These are phyloP conservation scores for Lepraria neglecta DNA, from an alignment of 495 filamentous ascomycete species.

Conservation along the genomic window DNA sequence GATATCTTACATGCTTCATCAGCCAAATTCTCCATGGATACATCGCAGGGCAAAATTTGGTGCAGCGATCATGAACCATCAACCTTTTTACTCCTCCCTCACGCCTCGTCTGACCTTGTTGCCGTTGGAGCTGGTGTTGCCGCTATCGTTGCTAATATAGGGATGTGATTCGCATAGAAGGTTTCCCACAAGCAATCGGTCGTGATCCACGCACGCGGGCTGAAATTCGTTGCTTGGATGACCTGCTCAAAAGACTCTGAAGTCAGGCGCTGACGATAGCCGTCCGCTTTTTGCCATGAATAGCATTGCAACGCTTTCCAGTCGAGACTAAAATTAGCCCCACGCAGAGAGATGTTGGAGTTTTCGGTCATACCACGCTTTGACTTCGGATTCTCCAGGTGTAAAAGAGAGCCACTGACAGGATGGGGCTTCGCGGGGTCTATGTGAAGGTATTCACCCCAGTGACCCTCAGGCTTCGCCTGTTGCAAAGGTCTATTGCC, in stretches of 20 bases:
- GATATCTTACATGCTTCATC: too few relatives aligned
- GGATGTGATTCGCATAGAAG: background rate
- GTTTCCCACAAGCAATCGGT: background rate
- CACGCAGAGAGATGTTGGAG: background rate
- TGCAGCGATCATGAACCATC: too few relatives aligned
- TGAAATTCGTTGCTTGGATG: background rate
- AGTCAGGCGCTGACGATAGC: conserved; percentile 1
- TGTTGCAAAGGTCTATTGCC: background rate
- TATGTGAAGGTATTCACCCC: background rate
- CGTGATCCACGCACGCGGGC: conserved; percentile 3
- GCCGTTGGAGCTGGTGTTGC: too few relatives aligned
- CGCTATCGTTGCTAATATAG: too few relatives aligned
- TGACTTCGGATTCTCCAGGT: background rate
- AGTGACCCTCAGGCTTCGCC: too few relatives aligned
- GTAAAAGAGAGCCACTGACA: background rate
- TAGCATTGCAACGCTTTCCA: conserved; percentile 9
- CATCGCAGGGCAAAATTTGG: too few relatives aligned
- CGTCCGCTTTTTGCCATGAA: conserved; percentile 7
- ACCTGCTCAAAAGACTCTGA: background rate
- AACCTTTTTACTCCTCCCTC: too few relatives aligned
- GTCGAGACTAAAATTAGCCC: background rate
- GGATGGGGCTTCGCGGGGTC: background rate
- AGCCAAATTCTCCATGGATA: too few relatives aligned
- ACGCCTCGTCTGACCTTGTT: too few relatives aligned
- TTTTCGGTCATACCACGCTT: background rate